phyloP scores from a whole-genome alignment of 768 basidiomycete species.

The Lactarius hengduanensis region DNA sequence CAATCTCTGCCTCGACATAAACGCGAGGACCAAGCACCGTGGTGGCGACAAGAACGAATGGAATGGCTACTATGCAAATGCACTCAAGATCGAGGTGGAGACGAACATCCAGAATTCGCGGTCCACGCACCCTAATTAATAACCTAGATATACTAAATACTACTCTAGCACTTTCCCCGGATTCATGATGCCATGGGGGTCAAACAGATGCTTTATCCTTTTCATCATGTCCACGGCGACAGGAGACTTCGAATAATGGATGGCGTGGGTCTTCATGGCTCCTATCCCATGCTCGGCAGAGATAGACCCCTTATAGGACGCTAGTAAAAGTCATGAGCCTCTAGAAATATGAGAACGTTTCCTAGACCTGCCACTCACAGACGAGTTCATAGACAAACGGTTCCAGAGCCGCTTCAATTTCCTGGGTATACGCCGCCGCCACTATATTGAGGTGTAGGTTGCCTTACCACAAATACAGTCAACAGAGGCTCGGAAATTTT shows the following conservation, averaged over 20 bases:
- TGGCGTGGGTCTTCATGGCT: slow-evolving; percentile 89
- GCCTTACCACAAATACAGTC: slow-evolving; percentile 44
- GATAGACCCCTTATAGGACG: slow-evolving; percentile 81
- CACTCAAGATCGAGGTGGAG: no score
- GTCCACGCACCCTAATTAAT: background rate
- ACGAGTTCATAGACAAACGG: slow-evolving; percentile 95
- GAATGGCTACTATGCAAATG: no score
- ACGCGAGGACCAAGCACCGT: no score
- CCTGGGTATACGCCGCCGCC: slow-evolving; percentile 75
- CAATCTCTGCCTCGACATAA: no score
- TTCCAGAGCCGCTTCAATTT: slow-evolving; percentile 85
- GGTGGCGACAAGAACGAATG: no score
- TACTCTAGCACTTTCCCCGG: slow-evolving; percentile 73
- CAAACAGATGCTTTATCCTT: slow-evolving; percentile 84
- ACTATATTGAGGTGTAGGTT: slow-evolving; percentile 93
- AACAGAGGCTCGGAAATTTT: slow-evolving; percentile 1
- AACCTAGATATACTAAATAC: background rate
- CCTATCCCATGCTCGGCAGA: slow-evolving; percentile 98
- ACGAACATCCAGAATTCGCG: background rate
- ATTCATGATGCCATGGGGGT: slow-evolving; percentile 90
- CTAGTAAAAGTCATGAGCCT: slow-evolving; percentile 39
- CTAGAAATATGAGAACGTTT: background rate
- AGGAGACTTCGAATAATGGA: slow-evolving; percentile 80
- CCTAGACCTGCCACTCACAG: slow-evolving; percentile 45
- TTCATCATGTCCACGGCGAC: slow-evolving; percentile 87